phyloP scores from a whole-genome alignment of 73 alveolate genomes.

The Paramecium biaurelia region DNA sequence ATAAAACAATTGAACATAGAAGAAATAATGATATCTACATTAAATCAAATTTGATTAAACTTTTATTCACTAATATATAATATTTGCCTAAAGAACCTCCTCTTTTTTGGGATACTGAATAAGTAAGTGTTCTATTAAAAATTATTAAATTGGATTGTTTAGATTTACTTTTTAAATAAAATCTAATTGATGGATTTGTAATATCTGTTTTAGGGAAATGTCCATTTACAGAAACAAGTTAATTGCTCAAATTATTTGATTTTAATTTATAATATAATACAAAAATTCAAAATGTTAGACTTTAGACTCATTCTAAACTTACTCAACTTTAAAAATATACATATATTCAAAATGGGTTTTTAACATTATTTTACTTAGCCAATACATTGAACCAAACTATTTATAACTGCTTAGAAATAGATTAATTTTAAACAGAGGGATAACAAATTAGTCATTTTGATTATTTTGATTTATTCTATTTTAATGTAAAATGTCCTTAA shows the following conservation, averaged over 20 bases:
- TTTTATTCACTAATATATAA: neutral
- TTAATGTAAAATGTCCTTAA: neutral
- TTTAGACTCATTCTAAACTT: neutral
- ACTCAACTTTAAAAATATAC: neutral
- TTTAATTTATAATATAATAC: neutral
- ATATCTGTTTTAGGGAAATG: neutral
- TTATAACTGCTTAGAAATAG: neutral
- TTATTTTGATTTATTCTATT: conserved; percentile 4
- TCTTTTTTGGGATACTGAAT: conserved; percentile 28
- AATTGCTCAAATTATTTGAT: neutral
- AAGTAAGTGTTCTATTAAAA: neutral
- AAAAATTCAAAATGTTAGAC: neutral
- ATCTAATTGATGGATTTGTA: conserved; percentile 23
- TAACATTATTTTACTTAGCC: neutral
- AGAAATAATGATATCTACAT: neutral
- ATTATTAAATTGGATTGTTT: neutral
- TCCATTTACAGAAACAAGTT: neutral
- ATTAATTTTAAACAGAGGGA: neutral
- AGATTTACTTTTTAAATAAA: neutral
- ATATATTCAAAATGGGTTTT: neutral
- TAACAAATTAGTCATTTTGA: neutral
- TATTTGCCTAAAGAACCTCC: conserved; percentile 48
- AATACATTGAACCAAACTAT: conserved; percentile 11
- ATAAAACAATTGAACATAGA: neutral
- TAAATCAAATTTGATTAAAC: neutral